Percentiles rank a stretch among this genome's conserved stretches.
phyloP scores from a whole-genome alignment of 768 basidiomycete genomes.

The Rhizopogon roseolus region DNA sequence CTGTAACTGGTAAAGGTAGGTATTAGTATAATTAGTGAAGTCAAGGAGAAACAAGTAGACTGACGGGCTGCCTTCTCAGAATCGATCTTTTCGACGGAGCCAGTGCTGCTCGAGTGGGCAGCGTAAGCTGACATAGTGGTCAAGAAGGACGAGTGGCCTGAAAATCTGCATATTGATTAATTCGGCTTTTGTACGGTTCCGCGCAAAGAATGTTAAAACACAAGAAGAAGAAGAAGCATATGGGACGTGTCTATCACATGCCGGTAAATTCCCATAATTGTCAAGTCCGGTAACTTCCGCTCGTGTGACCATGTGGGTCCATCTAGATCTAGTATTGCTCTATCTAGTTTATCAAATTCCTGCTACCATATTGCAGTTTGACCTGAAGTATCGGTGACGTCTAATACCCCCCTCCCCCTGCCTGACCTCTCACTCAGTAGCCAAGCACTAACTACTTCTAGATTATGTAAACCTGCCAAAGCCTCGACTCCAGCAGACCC shows the following conservation, averaged over 20 bases:
- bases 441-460: too few relatives aligned
- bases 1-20: not conserved
- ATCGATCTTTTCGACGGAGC: slow-evolving; percentile 15
- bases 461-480: too few relatives aligned
- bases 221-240: not conserved
- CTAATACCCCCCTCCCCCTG: too few relatives aligned
- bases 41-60: not conserved
- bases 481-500: too few relatives aligned
- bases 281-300: not conserved
- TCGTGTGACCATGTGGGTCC: not conserved
- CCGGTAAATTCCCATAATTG: not conserved
- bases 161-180: not conserved
- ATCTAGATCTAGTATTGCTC: too few relatives aligned
- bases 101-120: slow-evolving; percentile 12
- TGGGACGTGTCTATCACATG: not conserved
- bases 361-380: too few relatives aligned
- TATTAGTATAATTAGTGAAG: not conserved
- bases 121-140: slow-evolving; percentile 14
- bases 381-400: too few relatives aligned
- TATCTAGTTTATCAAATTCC: too few relatives aligned
- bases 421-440: too few relatives aligned
- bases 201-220: not conserved
- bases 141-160: not conserved
- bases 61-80: slow-evolving; percentile 9
- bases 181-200: not conserved